Evolutionary conservation across 257 asterid species (phyloP), one percentile per base, ranked within the genome.

Genomic region (Nicotiana otophora): DNA sequence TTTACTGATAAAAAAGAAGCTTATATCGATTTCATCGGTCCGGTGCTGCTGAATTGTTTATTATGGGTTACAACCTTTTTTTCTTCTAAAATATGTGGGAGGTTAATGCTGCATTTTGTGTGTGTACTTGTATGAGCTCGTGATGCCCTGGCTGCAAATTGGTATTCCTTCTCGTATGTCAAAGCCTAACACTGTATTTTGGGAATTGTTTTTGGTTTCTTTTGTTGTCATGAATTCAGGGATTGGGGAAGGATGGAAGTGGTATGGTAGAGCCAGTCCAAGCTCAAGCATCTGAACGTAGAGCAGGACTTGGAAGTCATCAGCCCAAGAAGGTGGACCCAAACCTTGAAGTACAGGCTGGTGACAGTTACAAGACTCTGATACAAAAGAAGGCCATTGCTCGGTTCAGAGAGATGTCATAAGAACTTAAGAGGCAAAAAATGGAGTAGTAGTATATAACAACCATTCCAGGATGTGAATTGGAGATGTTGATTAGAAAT

Each of bases 381-480:
- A 94, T 96, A 81, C 99, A 96, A 86, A 94, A 96, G 91, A 94
- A 94, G 89, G 99, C 99, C 33, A 96, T 96, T 75, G 98, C 98
- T 54, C 91, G 98, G 62, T 96, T 96, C 87, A 92, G 98, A 10
- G 99, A 96, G 81, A 96, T 96, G 98, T 93, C 97, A 0, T 93
- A 85, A 42, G 48, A 42, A 42, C 48, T 42, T 42, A 12, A 16
- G 26, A 53, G 19, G 57, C 57, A 11, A 53, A 42, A 42, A 74
- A 26, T 74, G 62, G 36, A 39, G 78, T 23, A 23, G 26, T 23
- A 23, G 62, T 26, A 5, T 74, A 48, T 51, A 26, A 72, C 42
- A 1, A 48, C 80, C 62, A 26, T 48, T 11, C 80, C 80, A 48
- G 62, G 62, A 74, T 72, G 6, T 36, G 39, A 1, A 46, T 34